A percentile compares a stretch with the other conserved stretches of the same genome.
phyloP scores from a whole-genome alignment of 1,139 yeast species.

The Suhomyces chickasaworum region DNA sequence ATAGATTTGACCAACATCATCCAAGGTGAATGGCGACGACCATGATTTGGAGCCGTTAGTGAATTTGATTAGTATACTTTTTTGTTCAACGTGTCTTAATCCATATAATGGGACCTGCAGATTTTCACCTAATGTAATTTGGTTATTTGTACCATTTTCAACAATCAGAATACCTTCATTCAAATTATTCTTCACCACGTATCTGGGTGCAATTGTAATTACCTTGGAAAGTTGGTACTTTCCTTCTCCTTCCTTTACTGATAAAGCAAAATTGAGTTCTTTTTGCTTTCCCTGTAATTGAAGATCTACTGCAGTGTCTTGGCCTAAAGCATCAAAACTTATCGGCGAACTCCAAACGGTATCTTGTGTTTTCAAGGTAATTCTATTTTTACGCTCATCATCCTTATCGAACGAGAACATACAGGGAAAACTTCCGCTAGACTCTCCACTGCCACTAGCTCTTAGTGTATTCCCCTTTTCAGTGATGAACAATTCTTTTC shows the following conservation, averaged over 20 bases:
- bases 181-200: conserved; percentile 66
- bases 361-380: conserved; percentile 66
- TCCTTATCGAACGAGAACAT: conserved; percentile 82
- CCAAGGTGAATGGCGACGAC: conserved; percentile 87
- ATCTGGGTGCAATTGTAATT: conserved; percentile 81
- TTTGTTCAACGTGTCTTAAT: conserved; percentile 49
- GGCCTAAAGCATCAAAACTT: conserved; percentile 91
- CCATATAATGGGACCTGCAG: conserved; percentile 66
- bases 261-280: conserved; percentile 76
- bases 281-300: conserved; percentile 58
- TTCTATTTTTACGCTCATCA: conserved; percentile 64
- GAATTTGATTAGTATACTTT: conserved; percentile 62
- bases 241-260: conserved; percentile 85
- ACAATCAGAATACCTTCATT: conserved; percentile 57
- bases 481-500: conserved; percentile 58
- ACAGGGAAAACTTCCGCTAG: conserved; percentile 51
- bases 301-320: conserved; percentile 65
- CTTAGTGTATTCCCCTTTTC: conserved; percentile 59
- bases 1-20: conserved; percentile 80
- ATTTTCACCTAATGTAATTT: conserved; percentile 47
- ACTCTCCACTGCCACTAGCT: conserved; percentile 28
- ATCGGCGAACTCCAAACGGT: conserved; percentile 76
- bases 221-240: conserved; percentile 76
- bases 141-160: conserved; percentile 67
- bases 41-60: conserved; percentile 62